Conservation (phyloP, 2,329 filamentous ascomycete genomes). For the Alternaria arborescens region DNA sequence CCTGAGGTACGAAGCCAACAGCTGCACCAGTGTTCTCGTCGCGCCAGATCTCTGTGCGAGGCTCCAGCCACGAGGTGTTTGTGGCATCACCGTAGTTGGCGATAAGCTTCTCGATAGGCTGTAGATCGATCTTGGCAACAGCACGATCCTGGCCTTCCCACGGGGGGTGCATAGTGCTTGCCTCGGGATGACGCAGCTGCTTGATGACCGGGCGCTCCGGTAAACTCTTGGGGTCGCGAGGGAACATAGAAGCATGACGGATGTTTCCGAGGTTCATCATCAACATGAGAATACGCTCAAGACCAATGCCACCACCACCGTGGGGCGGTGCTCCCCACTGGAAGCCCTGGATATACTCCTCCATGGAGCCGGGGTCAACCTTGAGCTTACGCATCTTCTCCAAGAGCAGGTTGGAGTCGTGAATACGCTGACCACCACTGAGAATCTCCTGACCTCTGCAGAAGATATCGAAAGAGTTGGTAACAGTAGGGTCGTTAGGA, state of each 20-base stretch:
- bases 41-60: constrained; percentile 87
- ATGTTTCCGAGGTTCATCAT: constrained; percentile 89
- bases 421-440: constrained; percentile 91
- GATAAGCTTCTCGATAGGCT: constrained; percentile 84
- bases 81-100: constrained; percentile 95
- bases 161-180: constrained; percentile 77
- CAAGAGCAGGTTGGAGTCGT: constrained; percentile 77
- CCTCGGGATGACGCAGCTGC: constrained; percentile 83
- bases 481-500: constrained; percentile 73
- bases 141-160: constrained; percentile 65
- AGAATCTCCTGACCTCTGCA: constrained; percentile 92
- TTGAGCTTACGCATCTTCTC: constrained; percentile 79
- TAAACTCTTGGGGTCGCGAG: constrained; percentile 86
- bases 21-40: constrained; percentile 81
- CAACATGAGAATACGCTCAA: constrained; percentile 88
- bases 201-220: constrained; percentile 70
- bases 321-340: constrained; percentile 89
- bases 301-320: constrained; percentile 86
- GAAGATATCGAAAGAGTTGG: constrained; percentile 96
- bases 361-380: constrained; percentile 82
- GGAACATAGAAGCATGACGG: constrained; percentile 85
- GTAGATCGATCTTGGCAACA: constrained; percentile 64
- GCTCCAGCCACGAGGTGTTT: constrained; percentile 92
- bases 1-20: constrained; percentile 80
- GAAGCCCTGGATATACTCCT: constrained; percentile 89